Evolutionary conservation across 768 basidiomycete genomes (phyloP), one percentile per base, ranked within the genome.

Genomic region (Termitomyces sp.): DNA sequence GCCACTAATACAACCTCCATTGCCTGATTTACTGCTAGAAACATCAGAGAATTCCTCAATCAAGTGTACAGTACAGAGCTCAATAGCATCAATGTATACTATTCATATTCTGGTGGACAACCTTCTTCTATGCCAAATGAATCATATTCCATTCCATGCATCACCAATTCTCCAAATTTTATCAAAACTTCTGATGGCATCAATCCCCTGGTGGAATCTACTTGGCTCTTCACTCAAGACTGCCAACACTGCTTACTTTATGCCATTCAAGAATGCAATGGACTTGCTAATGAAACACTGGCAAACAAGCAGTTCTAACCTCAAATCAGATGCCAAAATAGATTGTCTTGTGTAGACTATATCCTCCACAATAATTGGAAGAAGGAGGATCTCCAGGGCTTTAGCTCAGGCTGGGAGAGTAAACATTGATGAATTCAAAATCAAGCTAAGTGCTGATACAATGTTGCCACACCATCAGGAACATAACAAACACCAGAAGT

Each of bases 321-420:
- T 55, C 2, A 69, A 69, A 47, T 69, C 70, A 12, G 29, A 61
- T 10, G 46, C 48, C 0, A 64, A 71, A 7, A 41, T 72, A 0
- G 43, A 68, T 20, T 5, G 36, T 1, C 62, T 74, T 2, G 63
- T 72, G 7, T 5, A 53, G 50, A 20, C 53, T 68, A 18, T 46
- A 62, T 34, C 50, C 57, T 6, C 8, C 8, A 9, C 8, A 9
- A 32, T 32, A 10, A 32, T 2, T 32, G 31, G 31, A 32, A 32
- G 2, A 32, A 32, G 31, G 31, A 32, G 2, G 31, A 32, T 9
- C 31, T 32, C 2, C 31, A 32, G 8, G 31, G 31, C 31, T 32
- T 32, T 9, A 32, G 31, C 31, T 32, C 31, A 32, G 31, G 31
- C 31, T 2, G 2, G 2, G 31, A 32, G 8, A 32, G 31, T 10